Conservation (phyloP, 805 yeast species). For the Candida nanaspora region DNA sequence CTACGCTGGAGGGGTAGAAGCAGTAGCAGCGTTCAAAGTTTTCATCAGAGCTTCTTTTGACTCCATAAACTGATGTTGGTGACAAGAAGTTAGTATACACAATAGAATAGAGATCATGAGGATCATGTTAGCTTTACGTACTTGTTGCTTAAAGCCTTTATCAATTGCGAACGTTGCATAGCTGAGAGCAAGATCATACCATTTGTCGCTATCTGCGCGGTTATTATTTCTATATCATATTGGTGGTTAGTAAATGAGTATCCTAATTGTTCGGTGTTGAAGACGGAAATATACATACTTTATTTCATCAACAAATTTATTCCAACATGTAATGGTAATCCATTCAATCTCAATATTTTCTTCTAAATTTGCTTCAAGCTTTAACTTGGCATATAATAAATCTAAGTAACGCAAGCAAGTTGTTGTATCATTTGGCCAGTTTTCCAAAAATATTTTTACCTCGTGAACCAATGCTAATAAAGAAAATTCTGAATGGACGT, state of each 20-base stretch:
- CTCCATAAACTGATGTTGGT: too few species aligned
- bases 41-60: too few species aligned
- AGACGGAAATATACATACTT: conserved; percentile 11
- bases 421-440: not conserved
- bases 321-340: conserved; percentile 32
- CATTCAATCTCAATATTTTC: conserved; percentile 24
- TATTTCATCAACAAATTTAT: conserved; percentile 25
- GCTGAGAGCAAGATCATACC: not conserved
- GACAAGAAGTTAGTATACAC: too few species aligned
- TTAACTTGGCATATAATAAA: not conserved
- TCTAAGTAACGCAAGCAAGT: not conserved
- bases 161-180: not conserved
- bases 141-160: not conserved
- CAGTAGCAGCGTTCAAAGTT: too few species aligned
- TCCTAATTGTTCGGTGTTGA: not conserved
- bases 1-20: too few species aligned
- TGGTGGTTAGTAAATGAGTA: not conserved
- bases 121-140: too few species aligned
- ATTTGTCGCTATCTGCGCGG: not conserved
- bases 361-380: not conserved
- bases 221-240: not conserved
- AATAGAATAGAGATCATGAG: too few species aligned
- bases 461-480: not conserved
- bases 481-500: not conserved
- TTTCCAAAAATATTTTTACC: not conserved